Evolutionary conservation across 2,329 filamentous ascomycete species (phyloP).

Genomic region (Podosphaera xanthii): DNA sequence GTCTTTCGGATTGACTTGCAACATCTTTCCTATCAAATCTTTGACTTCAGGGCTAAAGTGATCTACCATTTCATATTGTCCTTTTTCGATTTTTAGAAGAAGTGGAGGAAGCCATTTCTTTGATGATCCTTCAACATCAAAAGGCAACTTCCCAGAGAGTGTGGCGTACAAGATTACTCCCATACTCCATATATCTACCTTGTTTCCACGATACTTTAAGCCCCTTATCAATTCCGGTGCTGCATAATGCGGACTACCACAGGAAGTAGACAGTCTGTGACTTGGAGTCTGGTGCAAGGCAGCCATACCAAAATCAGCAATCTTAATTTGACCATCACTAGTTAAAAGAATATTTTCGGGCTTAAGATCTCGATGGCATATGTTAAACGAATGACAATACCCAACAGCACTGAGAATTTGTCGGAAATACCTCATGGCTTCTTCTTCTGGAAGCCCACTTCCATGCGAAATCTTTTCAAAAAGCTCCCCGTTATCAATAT

Average conservation of each 20-base stretch:
- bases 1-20: slow-evolving; percentile 53
- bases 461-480: slow-evolving; percentile 65
- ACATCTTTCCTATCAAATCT: slow-evolving; percentile 58
- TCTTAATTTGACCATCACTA: slow-evolving; percentile 53
- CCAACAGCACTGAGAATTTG: slow-evolving; percentile 83
- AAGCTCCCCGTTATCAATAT: slow-evolving; percentile 46
- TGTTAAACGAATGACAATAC: slow-evolving; percentile 84
- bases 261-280: slow-evolving; percentile 66
- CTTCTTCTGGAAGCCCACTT: slow-evolving; percentile 54
- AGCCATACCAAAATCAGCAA: slow-evolving; percentile 96
- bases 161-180: slow-evolving; percentile 78
- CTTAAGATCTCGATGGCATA: slow-evolving; percentile 90
- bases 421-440: slow-evolving; percentile 66
- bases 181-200: slow-evolving; percentile 85
- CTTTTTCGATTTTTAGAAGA: slow-evolving; percentile 35
- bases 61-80: slow-evolving; percentile 35
- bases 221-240: slow-evolving; percentile 75
- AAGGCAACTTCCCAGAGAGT: slow-evolving; percentile 64
- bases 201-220: slow-evolving; percentile 57
- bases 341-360: slow-evolving; percentile 91
- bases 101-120: slow-evolving; percentile 29
- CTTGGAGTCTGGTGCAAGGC: slow-evolving; percentile 63
- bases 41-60: slow-evolving; percentile 44
- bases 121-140: slow-evolving; percentile 27
- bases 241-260: slow-evolving; percentile 90